Percentiles rank a stretch among this genome's conserved stretches.
Evolutionary conservation across 306 rosid genomes (phyloP).

Genomic region (Sechiopsis laciniata): DNA sequence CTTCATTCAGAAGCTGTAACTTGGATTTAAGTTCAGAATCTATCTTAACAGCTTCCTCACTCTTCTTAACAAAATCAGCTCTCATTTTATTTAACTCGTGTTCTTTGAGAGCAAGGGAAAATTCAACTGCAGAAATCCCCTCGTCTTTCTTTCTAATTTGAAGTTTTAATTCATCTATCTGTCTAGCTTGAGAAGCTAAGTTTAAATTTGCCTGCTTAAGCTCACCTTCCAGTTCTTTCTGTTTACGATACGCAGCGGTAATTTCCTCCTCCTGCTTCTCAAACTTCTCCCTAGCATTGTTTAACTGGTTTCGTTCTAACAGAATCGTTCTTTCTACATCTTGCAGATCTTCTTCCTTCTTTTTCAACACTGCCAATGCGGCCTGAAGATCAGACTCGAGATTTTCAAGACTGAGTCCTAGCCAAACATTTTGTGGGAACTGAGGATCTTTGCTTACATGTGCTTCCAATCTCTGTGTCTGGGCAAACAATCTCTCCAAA

Average conservation of each 20-base stretch:
- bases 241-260: constrained; percentile 44
- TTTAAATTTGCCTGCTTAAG: constrained; percentile 50
- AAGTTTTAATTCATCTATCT: constrained; percentile 58
- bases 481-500: constrained; percentile 72
- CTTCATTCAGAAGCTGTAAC: constrained; percentile 59
- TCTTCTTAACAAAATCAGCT: constrained; percentile 46
- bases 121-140: constrained; percentile 34
- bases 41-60: constrained; percentile 42
- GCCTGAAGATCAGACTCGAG: constrained; percentile 69
- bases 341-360: constrained; percentile 69
- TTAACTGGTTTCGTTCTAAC: constrained; percentile 48
- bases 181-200: constrained; percentile 58
- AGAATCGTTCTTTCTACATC: constrained; percentile 59
- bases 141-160: constrained; percentile 46
- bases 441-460: constrained; percentile 39
- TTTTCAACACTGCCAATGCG: constrained; percentile 52
- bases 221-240: constrained; percentile 52
- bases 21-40: constrained; percentile 50
- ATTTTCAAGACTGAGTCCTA: constrained; percentile 46
- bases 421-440: constrained; percentile 34
- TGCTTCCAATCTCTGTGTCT: constrained; percentile 66
- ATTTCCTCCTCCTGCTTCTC: constrained; percentile 64
- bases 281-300: constrained; percentile 59
- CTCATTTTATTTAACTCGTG: constrained; percentile 55
- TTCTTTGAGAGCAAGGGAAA: constrained; percentile 41